These are phyloP conservation scores for Sclerotinia spermophila DNA, from an alignment of 2,329 filamentous ascomycete species.

Conservation along the genomic window DNA sequence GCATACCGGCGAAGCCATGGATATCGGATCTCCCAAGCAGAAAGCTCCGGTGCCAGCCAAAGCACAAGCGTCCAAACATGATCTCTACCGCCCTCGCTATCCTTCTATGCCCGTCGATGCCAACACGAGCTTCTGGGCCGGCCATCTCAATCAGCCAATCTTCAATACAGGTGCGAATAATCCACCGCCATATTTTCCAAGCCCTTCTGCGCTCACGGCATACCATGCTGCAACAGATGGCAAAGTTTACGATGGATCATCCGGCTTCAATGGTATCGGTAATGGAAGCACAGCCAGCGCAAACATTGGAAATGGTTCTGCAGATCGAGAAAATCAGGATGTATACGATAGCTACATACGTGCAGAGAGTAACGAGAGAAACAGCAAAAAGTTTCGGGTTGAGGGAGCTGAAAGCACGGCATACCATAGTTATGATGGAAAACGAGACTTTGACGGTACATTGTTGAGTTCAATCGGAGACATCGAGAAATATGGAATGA, in stretches of 20 bases:
- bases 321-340: not conserved
- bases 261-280: rapidly evolving
- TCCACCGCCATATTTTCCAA: not conserved
- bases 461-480: not conserved
- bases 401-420: no score
- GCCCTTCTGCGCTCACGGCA: rapidly evolving
- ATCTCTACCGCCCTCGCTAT: not conserved
- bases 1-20: not conserved
- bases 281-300: not conserved
- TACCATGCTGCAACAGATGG: no score
- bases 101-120: not conserved
- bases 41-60: no score
- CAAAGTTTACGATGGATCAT: not conserved
- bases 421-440: no score
- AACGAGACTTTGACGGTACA: no score
- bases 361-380: not conserved
- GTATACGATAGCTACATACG: not conserved
- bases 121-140: not conserved
- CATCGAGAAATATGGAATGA: not conserved
- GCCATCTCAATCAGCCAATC: not conserved
- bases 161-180: not conserved
- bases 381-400: not conserved
- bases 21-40: not conserved
- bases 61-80: not conserved
- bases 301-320: not conserved